A percentile compares a stretch with the other conserved stretches of the same genome.
phyloP scores from a whole-genome alignment of 345 rosid genomes.

The Excoecaria agallocha region DNA sequence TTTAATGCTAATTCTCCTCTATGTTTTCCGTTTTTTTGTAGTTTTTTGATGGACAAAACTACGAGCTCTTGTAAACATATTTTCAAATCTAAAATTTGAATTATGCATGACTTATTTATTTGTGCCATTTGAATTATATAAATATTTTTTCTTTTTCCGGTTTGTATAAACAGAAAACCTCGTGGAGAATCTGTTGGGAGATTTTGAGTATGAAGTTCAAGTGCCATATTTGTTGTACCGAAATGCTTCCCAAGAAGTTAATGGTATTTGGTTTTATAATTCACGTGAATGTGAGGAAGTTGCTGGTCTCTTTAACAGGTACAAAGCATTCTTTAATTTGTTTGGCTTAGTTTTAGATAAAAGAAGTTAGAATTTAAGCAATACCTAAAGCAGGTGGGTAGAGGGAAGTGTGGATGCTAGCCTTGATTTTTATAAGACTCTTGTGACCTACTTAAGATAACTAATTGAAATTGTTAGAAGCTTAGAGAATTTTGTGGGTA shows the following conservation, averaged over 20 bases:
- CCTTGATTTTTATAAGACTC: background rate
- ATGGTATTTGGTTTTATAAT: constrained; percentile 99
- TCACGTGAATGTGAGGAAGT: constrained; percentile 89
- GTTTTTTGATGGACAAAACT: background rate
- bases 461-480: background rate
- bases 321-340: background rate
- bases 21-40: background rate
- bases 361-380: no score
- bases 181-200: constrained; percentile 84
- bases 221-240: constrained; percentile 90
- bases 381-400: background rate
- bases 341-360: background rate
- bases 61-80: background rate
- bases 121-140: background rate
- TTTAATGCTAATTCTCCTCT: background rate
- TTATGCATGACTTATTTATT: background rate
- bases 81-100: background rate
- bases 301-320: constrained; percentile 85
- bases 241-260: constrained; percentile 92
- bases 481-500: background rate
- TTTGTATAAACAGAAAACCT: constrained; percentile 62
- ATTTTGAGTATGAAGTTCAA: constrained; percentile 95
- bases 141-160: background rate
- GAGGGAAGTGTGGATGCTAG: background rate
- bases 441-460: background rate